Conservation (phyloP, 257 asterid species). For the Euphrasia confusa region DNA sequence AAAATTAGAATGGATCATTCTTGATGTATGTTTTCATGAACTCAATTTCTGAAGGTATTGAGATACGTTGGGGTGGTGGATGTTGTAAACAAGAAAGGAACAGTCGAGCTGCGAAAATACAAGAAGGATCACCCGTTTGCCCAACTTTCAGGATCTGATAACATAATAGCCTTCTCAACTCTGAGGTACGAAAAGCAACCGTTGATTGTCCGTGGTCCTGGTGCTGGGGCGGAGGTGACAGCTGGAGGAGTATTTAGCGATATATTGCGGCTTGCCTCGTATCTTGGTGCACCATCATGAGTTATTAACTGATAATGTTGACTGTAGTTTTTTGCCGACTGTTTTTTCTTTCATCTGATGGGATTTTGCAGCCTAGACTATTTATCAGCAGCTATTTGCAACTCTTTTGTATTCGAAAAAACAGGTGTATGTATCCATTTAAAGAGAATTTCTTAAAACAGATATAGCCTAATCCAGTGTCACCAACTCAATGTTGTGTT, state of each 20-base stretch:
- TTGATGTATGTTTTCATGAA: conserved; percentile 12
- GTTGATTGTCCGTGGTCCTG: conserved; percentile 92
- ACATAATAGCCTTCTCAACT: conserved; percentile 93
- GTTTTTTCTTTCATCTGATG: conserved; percentile 10
- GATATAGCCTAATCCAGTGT: neutral
- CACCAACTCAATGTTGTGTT: neutral
- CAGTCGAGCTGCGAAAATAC: conserved; percentile 70
- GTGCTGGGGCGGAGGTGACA: conserved; percentile 99
- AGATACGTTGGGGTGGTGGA: conserved; percentile 97
- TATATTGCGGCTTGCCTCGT: conserved; percentile 88
- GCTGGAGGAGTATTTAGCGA: conserved; percentile 98
- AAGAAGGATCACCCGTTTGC: conserved; percentile 90
- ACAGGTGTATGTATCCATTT: neutral
- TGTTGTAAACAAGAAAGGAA: conserved; percentile 70
- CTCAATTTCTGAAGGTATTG: conserved; percentile 62
- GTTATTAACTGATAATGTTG: conserved; percentile 1
- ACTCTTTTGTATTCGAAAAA: neutral
- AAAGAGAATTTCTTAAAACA: neutral
- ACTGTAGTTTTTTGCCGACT: neutral
- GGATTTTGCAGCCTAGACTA: conserved; percentile 31
- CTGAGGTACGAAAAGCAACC: conserved; percentile 90
- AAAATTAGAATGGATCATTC: conserved; percentile 2
- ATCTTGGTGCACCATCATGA: conserved; percentile 96
- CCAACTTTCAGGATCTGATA: conserved; percentile 92
- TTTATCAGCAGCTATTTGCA: conserved; percentile 21